Conservation (phyloP, 768 basidiomycete genomes). For the Holtermannia corniformis region DNA sequence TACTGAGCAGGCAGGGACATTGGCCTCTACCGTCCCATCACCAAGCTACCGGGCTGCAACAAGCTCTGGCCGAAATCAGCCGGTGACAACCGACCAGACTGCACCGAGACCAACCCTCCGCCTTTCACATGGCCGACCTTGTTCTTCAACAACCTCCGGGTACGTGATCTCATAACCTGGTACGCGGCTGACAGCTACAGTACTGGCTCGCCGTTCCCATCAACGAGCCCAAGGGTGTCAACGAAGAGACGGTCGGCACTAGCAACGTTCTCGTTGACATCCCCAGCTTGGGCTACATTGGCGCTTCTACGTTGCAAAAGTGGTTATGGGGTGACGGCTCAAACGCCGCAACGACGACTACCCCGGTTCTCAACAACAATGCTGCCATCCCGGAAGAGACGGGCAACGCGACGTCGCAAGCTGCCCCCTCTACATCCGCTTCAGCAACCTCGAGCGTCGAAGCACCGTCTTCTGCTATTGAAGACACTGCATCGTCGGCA, state of each 20-base stretch:
- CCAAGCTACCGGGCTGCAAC: constrained; percentile 31
- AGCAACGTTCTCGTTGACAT: background rate
- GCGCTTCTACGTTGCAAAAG: background rate
- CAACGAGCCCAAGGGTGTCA: background rate
- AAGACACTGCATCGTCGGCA: too few species aligned
- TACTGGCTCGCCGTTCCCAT: background rate
- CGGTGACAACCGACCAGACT: constrained; percentile 19
- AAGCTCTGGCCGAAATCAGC: constrained; percentile 19
- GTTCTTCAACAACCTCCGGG: constrained; percentile 21
- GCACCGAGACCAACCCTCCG: constrained; percentile 2
- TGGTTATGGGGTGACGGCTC: background rate
- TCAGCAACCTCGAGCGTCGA: too few species aligned
- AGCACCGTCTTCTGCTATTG: too few species aligned
- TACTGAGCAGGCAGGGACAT: constrained; percentile 21
- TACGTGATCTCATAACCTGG: constrained; percentile 4
- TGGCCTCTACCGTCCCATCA: constrained; percentile 21
- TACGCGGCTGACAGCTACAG: background rate
- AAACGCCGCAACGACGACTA: too few species aligned
- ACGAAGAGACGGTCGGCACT: background rate
- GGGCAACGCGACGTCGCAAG: too few species aligned
- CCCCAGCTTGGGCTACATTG: background rate
- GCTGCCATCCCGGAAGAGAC: too few species aligned
- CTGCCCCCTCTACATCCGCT: too few species aligned
- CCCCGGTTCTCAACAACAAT: too few species aligned
- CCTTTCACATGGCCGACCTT: constrained; percentile 15